phyloP scores from a whole-genome alignment of 148 eudicot species.

The Cornus kousa region DNA sequence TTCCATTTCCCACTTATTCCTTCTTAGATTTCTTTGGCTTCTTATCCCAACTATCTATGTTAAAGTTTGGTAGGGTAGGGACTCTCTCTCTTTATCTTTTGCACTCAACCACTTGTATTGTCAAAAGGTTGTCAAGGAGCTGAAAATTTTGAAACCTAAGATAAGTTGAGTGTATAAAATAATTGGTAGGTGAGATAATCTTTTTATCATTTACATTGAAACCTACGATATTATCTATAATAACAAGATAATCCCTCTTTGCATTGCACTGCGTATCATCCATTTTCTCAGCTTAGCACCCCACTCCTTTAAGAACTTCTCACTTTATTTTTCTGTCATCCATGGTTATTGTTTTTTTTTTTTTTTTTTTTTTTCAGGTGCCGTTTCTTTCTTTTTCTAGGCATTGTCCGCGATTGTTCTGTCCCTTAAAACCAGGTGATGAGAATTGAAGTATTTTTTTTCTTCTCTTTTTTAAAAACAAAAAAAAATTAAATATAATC shows the following conservation, averaged over 20 bases:
- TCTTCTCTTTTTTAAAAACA: no score
- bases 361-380: background rate
- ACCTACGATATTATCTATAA: background rate
- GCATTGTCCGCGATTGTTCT: no score
- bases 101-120: background rate
- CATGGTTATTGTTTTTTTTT: background rate
- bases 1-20: background rate
- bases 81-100: background rate
- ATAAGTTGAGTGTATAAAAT: background rate
- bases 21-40: conserved; percentile 5
- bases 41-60: background rate
- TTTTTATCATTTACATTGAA: no score
- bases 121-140: background rate
- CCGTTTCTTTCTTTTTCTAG: background rate
- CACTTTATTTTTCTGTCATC: background rate
- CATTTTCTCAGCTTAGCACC: background rate
- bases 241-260: no score
- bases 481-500: no score
- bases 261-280: no score
- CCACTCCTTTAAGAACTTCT: background rate
- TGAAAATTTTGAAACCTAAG: background rate
- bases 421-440: no score
- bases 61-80: background rate
- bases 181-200: no score
- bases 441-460: no score